Base-by-base conservation (phyloP, 2,329 filamentous ascomycete species). In the Claviceps spartinae region DNA sequence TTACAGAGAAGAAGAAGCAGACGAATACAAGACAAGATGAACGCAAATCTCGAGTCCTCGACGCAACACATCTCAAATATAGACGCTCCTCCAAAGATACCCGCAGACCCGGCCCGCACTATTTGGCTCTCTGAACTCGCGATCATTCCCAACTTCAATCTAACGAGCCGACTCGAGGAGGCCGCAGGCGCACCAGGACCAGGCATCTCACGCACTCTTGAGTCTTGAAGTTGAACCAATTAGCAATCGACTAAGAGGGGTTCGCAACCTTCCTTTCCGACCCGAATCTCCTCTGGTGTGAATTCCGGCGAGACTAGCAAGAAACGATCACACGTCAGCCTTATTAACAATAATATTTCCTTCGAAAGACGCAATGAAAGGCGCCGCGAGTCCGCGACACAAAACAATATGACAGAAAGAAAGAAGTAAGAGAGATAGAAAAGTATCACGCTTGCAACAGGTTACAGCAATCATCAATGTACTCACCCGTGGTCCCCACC, bases 401-500 rank as follows among this genome's bases (percentile, higher is more conserved):
- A 49, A 22, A 3, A 16, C 20, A 30, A 13, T 22, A 16, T 30
- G 22, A 42, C 1, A 20, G 26, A 42, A 6, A 26, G 2, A 26
- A 26, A 26, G 34, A 42, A 18, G 22, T 30, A 14, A 11, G 7
- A 46, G 30, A 18, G 18, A 16, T 13, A 4, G 5, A 20, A 41
- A 41, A 22, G 20, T 34, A 5, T 9, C 26, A 30, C 26, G 26
- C 26, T 30, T 30, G 16, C 22, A 37, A 38, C 13, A n/a, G n/a
- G n/a, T n/a, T n/a, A n/a, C n/a, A 34, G 36, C 2, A 2, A 24
- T 16, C 22, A 22, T 22, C 22, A 22, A 22, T 22, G 22, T 22
- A 22, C 55, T 43, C 51, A 58, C 56, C 55, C 8, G 55, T 58
- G 8, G 47, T 57, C 16, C 69, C 73, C 1, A 76, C 72, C 20